Base-by-base conservation (phyloP, 768 basidiomycete species). In the Auricularia cornea region DNA sequence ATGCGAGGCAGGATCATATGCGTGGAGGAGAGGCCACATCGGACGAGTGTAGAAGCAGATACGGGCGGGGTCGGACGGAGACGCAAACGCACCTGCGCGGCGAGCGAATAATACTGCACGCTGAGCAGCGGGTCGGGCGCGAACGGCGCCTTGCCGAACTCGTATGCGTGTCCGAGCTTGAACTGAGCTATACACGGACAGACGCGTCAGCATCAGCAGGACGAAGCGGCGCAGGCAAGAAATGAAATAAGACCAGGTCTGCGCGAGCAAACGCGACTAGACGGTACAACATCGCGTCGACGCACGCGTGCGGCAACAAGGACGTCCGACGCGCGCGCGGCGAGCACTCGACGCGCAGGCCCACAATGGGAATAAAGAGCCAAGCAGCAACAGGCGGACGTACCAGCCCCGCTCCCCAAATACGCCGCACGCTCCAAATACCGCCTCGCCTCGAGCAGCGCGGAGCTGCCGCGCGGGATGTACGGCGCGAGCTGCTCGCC, bases 141-240 rank as follows among this genome's bases (percentile, higher is more conserved):
- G 77, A 89, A 92, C 0, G 90, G 89, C 0, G 92, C 80, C 12
- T 85, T 81, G 1, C 95, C 95, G 68, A 94, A 94, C 70, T 98
- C 96, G 75, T 93, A 95, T 2, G 90, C 85, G 67, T 91, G 90
- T 0, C 94, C 96, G 41, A 94, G 83, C 75, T 96, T 97, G 79
- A 94, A 95, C 70, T 95, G 94, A 0, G 90, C 89, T 57, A 20
- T 26, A 40, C 8, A 8, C 38, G 8, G 18, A 40, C 18, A 40
- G 3, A 48, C 11, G 44, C 0, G 23, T 18, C 11, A 48, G 44
- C 44, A 20, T 48, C 11, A 48, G 44, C 44, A 40, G 8, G 8
- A 40, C 8, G 38, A 40, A 8, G 18, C n/a, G n/a, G n/a, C n/a
- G n/a, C n/a, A n/a, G n/a, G n/a, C n/a, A n/a, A n/a, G n/a, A n/a